Conservation (phyloP, 1,284 basidiomycete genomes). For the Pseudozyma hubeiensis region DNA sequence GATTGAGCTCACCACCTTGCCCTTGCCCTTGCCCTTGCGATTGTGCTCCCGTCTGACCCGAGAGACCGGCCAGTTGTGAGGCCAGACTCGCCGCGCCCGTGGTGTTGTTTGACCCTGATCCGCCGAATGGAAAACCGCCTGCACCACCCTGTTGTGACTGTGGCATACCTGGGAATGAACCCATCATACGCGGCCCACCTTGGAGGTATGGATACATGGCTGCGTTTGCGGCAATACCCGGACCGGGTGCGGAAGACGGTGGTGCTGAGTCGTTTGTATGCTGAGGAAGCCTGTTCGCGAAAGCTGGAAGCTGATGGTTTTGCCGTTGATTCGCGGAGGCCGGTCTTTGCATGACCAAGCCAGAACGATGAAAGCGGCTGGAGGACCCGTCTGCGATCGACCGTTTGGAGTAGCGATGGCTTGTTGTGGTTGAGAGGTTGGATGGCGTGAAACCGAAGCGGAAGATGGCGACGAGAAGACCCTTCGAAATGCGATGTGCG, state of each 20-base stretch:
- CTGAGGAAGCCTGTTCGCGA: slow-evolving; percentile 38
- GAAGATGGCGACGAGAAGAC: slow-evolving; percentile 17
- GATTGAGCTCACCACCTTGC: slow-evolving; percentile 51
- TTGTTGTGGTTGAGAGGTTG: slow-evolving; percentile 2
- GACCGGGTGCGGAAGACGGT: slow-evolving; percentile 32
- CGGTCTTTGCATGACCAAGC: slow-evolving; percentile 49
- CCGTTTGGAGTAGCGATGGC: slow-evolving; percentile 3
- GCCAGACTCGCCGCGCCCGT: slow-evolving; percentile 49
- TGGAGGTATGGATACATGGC: slow-evolving; percentile 55
- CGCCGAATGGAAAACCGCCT: slow-evolving; percentile 52
- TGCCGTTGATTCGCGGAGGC: slow-evolving; percentile 42
- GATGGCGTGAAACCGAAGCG: slow-evolving; percentile 3
- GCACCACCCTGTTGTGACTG: slow-evolving; percentile 49
- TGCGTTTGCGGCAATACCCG: slow-evolving; percentile 23
- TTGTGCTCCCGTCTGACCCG: slow-evolving; percentile 39
- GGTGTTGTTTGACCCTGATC: slow-evolving; percentile 49
- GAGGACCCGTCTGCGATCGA: background rate
- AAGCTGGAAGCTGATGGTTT: slow-evolving; percentile 36
- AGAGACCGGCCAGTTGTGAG: slow-evolving; percentile 40
- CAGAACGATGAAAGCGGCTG: slow-evolving; percentile 6
- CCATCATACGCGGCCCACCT: slow-evolving; percentile 55
- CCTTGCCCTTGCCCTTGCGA: slow-evolving; percentile 44
- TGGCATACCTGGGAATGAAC: slow-evolving; percentile 50
- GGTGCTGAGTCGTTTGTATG: slow-evolving; percentile 28
- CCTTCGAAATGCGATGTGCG: slow-evolving; percentile 26